Evolutionary conservation across 352 stramenopile species (phyloP), one percentile per base, ranked within the genome.

Genomic region (Blastocystis sp.): DNA sequence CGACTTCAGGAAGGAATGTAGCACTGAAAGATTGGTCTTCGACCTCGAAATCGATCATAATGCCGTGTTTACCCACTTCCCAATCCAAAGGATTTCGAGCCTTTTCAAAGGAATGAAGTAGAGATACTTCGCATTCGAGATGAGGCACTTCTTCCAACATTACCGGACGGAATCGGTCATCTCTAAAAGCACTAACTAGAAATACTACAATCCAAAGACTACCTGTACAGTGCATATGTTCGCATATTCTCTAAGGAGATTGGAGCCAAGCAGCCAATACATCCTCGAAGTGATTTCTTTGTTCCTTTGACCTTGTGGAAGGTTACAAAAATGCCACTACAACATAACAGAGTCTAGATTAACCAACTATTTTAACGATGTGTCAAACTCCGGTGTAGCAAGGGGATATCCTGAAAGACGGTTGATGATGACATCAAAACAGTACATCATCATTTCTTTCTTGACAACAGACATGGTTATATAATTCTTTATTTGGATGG

Each of bases 371-470:
- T 87, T 87, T 54, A 74, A 37, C 12, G 56, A 29, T 27, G 57
- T 67, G 24, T 87, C 51, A 67, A 87, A 87, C 67, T 87, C 77
- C n/a, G 77, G 65, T 6, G 39, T 27, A 24, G 59, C 37, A 1
- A 63, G 29, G 14, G 77, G 21, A 58, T 66, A 66, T 49, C 65
- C 65, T 14, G 49, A 52, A 29, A 87, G 39, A 75, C 65, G 71
- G 65, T 63, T 77, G 35, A 87, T 14, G 21, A 87, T 87, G 9
- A 87, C 77, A 56, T 87, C 77, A 57, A 87, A 87, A 46, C 77
- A 87, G 59, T 78, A 78, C 77, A 87, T 87, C 77, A 87, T 87
- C 77, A 87, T 87, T 51, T 87, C 77, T 37, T 61, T 58, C 65
- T 87, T 87, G 21, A 87, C 77, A 14, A 87, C 59, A 37, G 77